Evolutionary conservation across 2,329 filamentous ascomycete genomes (phyloP).

Genomic region (Aspergillus pseudoterreus): DNA sequence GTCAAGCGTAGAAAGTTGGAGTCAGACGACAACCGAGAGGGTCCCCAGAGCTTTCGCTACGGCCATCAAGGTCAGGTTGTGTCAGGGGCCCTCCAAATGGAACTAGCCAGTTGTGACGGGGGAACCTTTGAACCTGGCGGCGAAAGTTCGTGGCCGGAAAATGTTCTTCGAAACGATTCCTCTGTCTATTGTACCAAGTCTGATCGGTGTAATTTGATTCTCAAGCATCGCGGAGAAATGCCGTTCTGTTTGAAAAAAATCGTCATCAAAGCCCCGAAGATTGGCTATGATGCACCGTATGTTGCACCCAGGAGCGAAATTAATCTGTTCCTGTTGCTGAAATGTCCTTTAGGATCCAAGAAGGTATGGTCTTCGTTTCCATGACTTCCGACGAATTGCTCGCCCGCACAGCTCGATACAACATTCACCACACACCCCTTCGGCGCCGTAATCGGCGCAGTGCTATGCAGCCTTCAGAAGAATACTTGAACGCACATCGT

Average conservation of each 20-base stretch:
- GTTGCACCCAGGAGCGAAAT: slow-evolving; percentile 35
- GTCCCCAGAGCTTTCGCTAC: slow-evolving; percentile 64
- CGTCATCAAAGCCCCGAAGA: slow-evolving; percentile 77
- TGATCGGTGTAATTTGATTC: slow-evolving; percentile 80
- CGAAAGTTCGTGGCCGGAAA: slow-evolving; percentile 65
- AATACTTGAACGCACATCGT: slow-evolving; percentile 37
- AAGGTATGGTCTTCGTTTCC: slow-evolving; percentile 87
- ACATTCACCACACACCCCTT: slow-evolving; percentile 60
- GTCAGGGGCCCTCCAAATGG: slow-evolving; percentile 75
- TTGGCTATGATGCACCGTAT: slow-evolving; percentile 82
- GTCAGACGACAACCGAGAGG: slow-evolving; percentile 52
- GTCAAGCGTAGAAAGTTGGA: slow-evolving; percentile 70
- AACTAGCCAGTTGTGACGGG: slow-evolving; percentile 85
- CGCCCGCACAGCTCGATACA: slow-evolving; percentile 68
- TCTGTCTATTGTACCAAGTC: slow-evolving; percentile 88
- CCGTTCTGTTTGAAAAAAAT: slow-evolving; percentile 82
- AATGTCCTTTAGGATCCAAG: slow-evolving; percentile 64
- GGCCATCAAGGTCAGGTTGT: slow-evolving; percentile 85
- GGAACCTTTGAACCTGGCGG: slow-evolving; percentile 59
- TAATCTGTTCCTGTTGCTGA: slow-evolving; percentile 29
- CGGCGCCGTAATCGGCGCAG: slow-evolving; percentile 26
- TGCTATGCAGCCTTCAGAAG: slow-evolving; percentile 34
- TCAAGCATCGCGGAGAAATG: slow-evolving; percentile 75
- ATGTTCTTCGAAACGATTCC: slow-evolving; percentile 76
- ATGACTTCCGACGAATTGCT: slow-evolving; percentile 79